Base-by-base conservation (phyloP, 148 eudicot species). In the Dianthus caryophyllus region DNA sequence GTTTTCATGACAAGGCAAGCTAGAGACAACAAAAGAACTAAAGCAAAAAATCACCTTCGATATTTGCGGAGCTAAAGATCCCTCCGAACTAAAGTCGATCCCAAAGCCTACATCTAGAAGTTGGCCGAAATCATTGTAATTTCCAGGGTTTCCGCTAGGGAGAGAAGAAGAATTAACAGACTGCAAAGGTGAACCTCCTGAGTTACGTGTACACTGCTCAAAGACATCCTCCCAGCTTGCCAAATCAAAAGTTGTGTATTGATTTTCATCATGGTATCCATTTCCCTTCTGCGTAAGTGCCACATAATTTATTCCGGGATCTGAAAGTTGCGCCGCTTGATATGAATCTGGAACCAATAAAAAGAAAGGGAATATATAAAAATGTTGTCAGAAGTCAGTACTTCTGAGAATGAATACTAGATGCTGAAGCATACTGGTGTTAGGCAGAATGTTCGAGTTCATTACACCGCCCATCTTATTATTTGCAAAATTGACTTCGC, bases 161-260 rank as follows among this genome's bases (percentile, higher is more conserved):
- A 58, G 75, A 57, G 67, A 39, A 17, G 77, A 64, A 36, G 73
- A 33, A n/a, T 44, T 41, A 61, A 70, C 73, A 26, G 77, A 44
- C 68, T 72, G 68, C 12, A 67, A 61, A 27, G 43, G 64, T 65
- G 76, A 49, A 71, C 66, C 47, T 41, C 57, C 82, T 2, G 75
- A 48, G 16, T 48, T 65, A 30, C 70, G 62, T 44, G 70, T 73
- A 78, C 61, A 71, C 75, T 78, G 82, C 64, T 81, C 75, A 78
- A 78, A 75, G 33, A 81, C 70, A 61, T 81, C 79, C 68, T 81
- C 77, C 84, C 84, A 81, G 52, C 75, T 63, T 43, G 70, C 80
- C 77, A 81, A 44, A 61, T 78, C 84, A 41, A 69, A 75, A 14
- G 77, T 78, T 57, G 33, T 73, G 64, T 68, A 70, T 44, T 81